Evolutionary conservation across 1,284 basidiomycete species (phyloP), one percentile per base, ranked within the genome.

Genomic region (Tilletia indica): DNA sequence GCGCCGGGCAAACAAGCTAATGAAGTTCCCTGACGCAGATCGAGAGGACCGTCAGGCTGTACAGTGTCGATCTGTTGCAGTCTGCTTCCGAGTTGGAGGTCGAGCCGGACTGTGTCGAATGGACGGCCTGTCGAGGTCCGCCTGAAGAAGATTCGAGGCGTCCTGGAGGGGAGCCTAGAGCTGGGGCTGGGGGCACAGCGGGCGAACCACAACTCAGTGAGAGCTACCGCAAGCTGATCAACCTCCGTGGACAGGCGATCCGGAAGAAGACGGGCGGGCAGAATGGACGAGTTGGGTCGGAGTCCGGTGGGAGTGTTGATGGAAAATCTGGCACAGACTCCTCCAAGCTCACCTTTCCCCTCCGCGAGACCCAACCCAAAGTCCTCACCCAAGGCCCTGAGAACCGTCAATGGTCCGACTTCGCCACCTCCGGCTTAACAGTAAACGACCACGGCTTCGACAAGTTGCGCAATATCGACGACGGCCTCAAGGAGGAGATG

Each of bases 151-250:
- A n/a, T n/a, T n/a, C n/a, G n/a, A n/a, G n/a, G n/a, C n/a, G n/a
- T n/a, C n/a, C n/a, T n/a, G n/a, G n/a, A n/a, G n/a, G n/a, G n/a
- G n/a, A n/a, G n/a, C n/a, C n/a, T n/a, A n/a, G n/a, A n/a, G n/a
- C n/a, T n/a, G n/a, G n/a, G n/a, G n/a, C n/a, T n/a, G n/a, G n/a
- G n/a, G n/a, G n/a, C n/a, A n/a, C n/a, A n/a, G n/a, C n/a, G n/a
- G n/a, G n/a, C n/a, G n/a, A 78, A 51, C 80, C 80, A 25, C 81
- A 83, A 66, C 71, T 84, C 12, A 78, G 78, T 16, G 80, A 81
- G 54, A 76, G 75, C 19, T 80, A 78, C 67, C 72, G 82, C 39
- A 84, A 82, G 72, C 73, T 82, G 36, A 70, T 83, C 70, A 84
- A 84, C 49, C 67, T 80, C 4, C 68, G 77, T 8, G 78, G 77